Conservation (phyloP, 768 basidiomycete genomes). For the Udeniomyces megalosporus region DNA sequence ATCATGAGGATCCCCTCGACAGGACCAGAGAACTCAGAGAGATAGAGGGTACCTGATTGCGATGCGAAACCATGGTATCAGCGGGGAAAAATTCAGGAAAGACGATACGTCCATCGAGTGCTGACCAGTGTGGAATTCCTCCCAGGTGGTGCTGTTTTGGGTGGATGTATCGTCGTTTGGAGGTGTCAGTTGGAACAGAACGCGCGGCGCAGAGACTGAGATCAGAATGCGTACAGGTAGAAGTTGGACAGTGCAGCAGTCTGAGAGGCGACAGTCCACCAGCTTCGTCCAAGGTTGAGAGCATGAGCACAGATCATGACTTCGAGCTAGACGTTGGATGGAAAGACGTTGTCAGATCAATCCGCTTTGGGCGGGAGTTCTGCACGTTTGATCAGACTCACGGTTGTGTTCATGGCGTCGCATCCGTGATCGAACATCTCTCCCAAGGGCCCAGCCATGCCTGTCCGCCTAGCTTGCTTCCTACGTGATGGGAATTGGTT, state of each 20-base stretch:
- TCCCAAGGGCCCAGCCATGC: slow-evolving; percentile 93
- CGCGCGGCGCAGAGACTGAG: background rate
- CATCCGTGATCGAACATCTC: slow-evolving; percentile 98
- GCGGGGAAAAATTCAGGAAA: too few species aligned
- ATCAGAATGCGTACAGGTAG: slow-evolving; percentile 41
- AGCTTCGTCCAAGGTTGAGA: slow-evolving; percentile 77
- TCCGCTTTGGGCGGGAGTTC: too few species aligned
- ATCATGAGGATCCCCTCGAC: slow-evolving; percentile 92
- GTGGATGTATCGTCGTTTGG: too few species aligned
- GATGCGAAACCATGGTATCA: background rate
- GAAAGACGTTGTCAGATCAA: background rate
- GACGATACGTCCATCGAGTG: too few species aligned
- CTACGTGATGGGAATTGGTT: slow-evolving; percentile 36
- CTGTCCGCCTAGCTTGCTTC: slow-evolving; percentile 87
- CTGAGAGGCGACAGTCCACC: slow-evolving; percentile 92
- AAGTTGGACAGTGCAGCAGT: slow-evolving; percentile 60
- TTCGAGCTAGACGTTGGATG: slow-evolving; percentile 47
- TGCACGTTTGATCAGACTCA: too few species aligned
- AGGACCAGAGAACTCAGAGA: slow-evolving; percentile 85
- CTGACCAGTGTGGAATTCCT: slow-evolving; percentile 25
- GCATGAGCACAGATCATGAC: slow-evolving; percentile 66
- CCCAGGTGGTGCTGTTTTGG: slow-evolving; percentile 15
- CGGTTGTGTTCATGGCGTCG: slow-evolving; percentile 89
- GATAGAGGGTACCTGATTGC: slow-evolving; percentile 57
- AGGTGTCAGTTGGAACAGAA: background rate